These are phyloP conservation scores for Monilinia polystroma DNA, from an alignment of 2,329 filamentous ascomycete genomes.

Conservation along the genomic window DNA sequence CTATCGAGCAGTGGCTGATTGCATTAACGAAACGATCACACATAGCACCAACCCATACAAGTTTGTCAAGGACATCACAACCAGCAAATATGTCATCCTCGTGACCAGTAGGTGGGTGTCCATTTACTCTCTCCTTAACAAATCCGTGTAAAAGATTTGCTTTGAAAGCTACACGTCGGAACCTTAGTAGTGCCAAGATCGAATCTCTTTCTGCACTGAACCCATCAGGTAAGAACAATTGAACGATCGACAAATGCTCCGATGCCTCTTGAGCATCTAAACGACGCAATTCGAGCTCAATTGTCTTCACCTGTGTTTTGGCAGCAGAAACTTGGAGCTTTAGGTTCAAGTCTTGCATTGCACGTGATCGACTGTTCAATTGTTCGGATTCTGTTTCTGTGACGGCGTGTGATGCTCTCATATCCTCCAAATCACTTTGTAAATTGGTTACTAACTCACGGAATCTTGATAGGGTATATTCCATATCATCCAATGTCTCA, in stretches of 20 bases:
- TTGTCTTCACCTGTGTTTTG: conserved; percentile 91
- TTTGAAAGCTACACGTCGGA: conserved; percentile 88
- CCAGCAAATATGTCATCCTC: conserved; percentile 78
- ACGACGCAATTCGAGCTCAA: conserved; percentile 82
- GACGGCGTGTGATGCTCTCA: conserved; percentile 86
- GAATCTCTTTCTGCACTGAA: conserved; percentile 81
- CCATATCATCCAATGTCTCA: conserved; percentile 77
- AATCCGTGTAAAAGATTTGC: conserved; percentile 74
- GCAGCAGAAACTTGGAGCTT: conserved; percentile 87
- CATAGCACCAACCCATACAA: conserved; percentile 79
- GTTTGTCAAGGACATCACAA: conserved; percentile 79
- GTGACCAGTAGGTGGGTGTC: conserved; percentile 63
- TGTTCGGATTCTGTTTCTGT: conserved; percentile 92
- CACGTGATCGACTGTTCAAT: conserved; percentile 80
- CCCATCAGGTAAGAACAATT: conserved; percentile 82
- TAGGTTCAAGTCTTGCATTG: conserved; percentile 96
- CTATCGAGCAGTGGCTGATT: conserved; percentile 73
- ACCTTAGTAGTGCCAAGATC: conserved; percentile 81
- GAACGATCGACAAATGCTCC: conserved; percentile 85
- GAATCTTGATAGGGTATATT: conserved; percentile 87
- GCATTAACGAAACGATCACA: conserved; percentile 81
- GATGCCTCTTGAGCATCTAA: conserved; percentile 86
- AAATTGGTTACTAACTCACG: conserved; percentile 82
- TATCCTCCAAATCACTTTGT: conserved; percentile 85
- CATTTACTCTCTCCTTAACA: conserved; percentile 73